A percentile compares a stretch with the other conserved stretches of the same genome.
Conservation (phyloP, 306 rosid species). For the Hylodesmum podocarpum region DNA sequence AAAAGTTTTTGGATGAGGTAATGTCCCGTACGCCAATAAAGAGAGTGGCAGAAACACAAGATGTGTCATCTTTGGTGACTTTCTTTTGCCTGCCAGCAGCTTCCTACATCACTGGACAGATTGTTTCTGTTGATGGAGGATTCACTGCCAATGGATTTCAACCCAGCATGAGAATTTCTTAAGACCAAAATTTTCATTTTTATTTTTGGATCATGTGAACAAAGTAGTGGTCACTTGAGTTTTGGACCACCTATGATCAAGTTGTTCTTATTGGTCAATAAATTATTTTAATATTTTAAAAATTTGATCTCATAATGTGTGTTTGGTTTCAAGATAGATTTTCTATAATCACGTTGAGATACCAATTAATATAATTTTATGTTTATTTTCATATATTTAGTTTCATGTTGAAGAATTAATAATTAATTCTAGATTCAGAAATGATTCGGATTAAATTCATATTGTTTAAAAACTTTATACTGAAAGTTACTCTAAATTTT, state of each 20-base stretch:
- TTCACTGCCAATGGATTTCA: slow-evolving; percentile 62
- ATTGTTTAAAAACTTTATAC: too few species aligned
- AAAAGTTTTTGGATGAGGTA: slow-evolving; percentile 45
- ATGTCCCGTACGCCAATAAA: slow-evolving; percentile 54
- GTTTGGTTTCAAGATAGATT: too few species aligned
- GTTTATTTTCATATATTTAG: too few species aligned
- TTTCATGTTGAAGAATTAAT: too few species aligned
- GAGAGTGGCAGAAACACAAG: slow-evolving; percentile 74
- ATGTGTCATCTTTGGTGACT: slow-evolving; percentile 81
- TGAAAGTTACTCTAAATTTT: too few species aligned
- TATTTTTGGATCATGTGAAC: not conserved
- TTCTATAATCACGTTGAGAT: too few species aligned
- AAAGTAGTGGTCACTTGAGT: not conserved
- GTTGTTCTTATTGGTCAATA: not conserved
- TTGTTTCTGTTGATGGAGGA: slow-evolving; percentile 80
- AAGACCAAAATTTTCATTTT: not conserved
- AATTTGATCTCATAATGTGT: too few species aligned
- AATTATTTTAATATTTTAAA: too few species aligned
- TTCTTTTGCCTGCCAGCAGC: slow-evolving; percentile 88
- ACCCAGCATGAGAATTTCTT: slow-evolving; percentile 38
- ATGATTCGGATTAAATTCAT: too few species aligned
- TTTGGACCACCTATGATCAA: not conserved
- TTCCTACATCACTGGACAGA: slow-evolving; percentile 83
- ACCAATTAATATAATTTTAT: too few species aligned
- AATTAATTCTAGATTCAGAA: too few species aligned